Base-by-base conservation (phyloP, 805 yeast genomes). In the Starmerella floris region DNA sequence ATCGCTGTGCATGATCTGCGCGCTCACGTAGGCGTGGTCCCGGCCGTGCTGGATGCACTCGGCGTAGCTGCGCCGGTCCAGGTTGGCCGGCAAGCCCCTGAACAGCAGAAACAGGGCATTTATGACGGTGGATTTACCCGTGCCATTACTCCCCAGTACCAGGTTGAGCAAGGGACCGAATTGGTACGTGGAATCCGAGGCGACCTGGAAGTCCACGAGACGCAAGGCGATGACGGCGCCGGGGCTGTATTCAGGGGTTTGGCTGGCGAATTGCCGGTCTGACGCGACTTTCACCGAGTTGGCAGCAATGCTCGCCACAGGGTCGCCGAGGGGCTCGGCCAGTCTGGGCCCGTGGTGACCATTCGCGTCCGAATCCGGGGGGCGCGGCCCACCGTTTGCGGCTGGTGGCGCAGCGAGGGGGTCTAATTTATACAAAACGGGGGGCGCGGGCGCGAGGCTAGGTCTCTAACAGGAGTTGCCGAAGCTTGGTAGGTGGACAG, bases 71-170 rank as follows among this genome's bases (percentile, higher is more conserved):
- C 48, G 31, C 74, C 82, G 20, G 82, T 70, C 54, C 2, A 48
- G 35, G 34, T 35, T 46, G 9, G 35, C 32, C 1, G 39, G 28
- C 8, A 72, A 75, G 1, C 96, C 97, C 1, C 79, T 88, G 16
- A 91, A 63, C 0, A 95, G 94, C 27, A 91, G 66, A 56, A 94
- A 88, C 1, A 88, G 74, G 0, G 95, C 97, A 46, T 95, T 83
- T 3, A 91, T 87, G 54, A 91, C 74, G 0, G 97, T 84, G 30
- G 91, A 78, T 56, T 91, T 91, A 5, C 98, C 98, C 0, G 94
- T 74, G 28, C 99, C 99, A 58, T 91, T 91, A 11, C 96, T 96
- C 0, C 96, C 98, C 41, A 91, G 79, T 44, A 91, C 81, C 78
- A 91, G 75, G 57, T 91, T 91, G 56, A 91, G 67, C 2, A 78